Base-by-base conservation (phyloP, 2,329 filamentous ascomycete genomes). In the Exophiala bonariae region DNA sequence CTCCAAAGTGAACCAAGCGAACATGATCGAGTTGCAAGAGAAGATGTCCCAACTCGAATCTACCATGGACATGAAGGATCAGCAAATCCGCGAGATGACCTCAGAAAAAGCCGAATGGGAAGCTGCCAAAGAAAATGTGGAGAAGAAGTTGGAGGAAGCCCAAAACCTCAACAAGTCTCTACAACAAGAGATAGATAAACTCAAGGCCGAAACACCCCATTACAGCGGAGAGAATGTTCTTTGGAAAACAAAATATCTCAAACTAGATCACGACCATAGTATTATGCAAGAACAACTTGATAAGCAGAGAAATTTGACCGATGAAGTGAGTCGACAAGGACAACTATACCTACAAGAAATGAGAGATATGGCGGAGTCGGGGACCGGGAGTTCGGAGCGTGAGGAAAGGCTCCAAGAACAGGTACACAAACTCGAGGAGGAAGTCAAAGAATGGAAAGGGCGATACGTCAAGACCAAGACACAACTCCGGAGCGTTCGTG, bases 401-500 rank as follows among this genome's bases (percentile, higher is more conserved):
- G 91, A 97, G 66, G 83, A 89, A 41, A 82, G 84, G 58, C 76
- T 97, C 55, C 82, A 87, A 44, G 80, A 79, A 54, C 86, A 86
- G 36, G 84, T 96, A 23, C 78, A 87, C 47, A 76, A 80, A 44
- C 77, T 99, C 4, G 89, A 96, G 67, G 76, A 81, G 17, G 90
- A 97, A 63, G 82, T 95, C 37, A 86, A 86, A 44, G 85, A 91
- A 41, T 99, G 93, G 93, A 89, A 90, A 63, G 83, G 85, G 59
- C 86, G 91, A 36, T 97, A 96, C 63, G 86, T 90, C 19, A 86
- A 85, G 57, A 80, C 88, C 30, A 96, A 95, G 72, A 88, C 92
- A 2, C 91, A 96, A 66, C 75, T 95, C 39, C 83, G 91, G 41
- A 86, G 80, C 61, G 77, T 96, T 64, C 85, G 89, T 41, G 84